Evolutionary conservation across 768 basidiomycete genomes (phyloP).

Genomic region (Obba rivulosa): DNA sequence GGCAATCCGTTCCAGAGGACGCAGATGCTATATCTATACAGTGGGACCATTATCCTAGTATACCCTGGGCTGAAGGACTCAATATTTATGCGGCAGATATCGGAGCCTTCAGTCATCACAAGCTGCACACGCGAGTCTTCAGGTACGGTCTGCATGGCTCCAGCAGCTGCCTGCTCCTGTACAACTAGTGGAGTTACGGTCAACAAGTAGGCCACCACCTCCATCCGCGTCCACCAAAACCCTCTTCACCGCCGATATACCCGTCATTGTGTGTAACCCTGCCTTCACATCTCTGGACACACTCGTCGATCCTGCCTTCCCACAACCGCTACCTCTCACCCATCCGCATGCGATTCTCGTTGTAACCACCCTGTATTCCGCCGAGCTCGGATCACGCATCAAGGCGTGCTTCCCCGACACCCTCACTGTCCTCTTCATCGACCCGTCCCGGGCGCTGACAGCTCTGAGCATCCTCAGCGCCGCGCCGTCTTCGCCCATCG

Average conservation of each 20-base stretch:
- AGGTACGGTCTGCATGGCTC: constrained; percentile 47
- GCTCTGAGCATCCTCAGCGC: constrained; percentile 46
- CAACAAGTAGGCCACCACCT: constrained; percentile 1
- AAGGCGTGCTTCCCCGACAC: constrained; percentile 24
- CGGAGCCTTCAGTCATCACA: constrained; percentile 2
- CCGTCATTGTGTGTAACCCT: constrained; percentile 62
- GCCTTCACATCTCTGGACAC: constrained; percentile 42
- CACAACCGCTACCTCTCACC: constrained; percentile 17
- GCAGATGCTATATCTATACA: constrained; percentile 5
- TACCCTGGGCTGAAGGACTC: too few species aligned
- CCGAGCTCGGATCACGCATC: constrained; percentile 9
- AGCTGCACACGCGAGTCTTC: constrained; percentile 15
- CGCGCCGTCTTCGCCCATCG: constrained; percentile 38
- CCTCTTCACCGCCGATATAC: constrained; percentile 45
- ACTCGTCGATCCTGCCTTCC: constrained; percentile 19
- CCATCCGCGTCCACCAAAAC: constrained; percentile 5
- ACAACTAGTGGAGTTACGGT: constrained; percentile 22
- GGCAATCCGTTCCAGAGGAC: constrained; percentile 19
- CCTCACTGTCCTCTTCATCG: constrained; percentile 39
- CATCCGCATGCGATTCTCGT: constrained; percentile 26
- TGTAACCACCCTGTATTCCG: constrained; percentile 16
- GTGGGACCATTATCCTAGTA: too few species aligned
- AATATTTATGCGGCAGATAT: constrained; percentile 6
- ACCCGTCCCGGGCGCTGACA: constrained; percentile 52
- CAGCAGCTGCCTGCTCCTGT: constrained; percentile 44